A percentile compares a stretch with the other conserved stretches of the same genome.
These are phyloP conservation scores for Neurospora terricola DNA, from an alignment of 495 filamentous ascomycete species.

Conservation along the genomic window DNA sequence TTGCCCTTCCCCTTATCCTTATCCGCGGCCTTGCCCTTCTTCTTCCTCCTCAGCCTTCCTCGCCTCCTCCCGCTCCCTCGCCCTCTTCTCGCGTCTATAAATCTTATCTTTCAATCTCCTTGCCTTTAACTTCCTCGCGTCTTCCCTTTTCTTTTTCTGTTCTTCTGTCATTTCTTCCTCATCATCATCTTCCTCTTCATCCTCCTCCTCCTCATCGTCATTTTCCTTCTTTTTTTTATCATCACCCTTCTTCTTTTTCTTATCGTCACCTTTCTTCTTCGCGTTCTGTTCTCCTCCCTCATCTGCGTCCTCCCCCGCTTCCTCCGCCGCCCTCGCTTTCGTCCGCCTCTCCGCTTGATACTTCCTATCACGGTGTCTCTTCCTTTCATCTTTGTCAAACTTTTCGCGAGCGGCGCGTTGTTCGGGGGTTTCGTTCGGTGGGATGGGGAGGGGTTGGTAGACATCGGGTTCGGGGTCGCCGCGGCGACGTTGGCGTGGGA, in stretches of 20 bases:
- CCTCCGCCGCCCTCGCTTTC: not conserved
- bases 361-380: not conserved
- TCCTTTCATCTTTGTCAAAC: not conserved
- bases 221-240: not conserved
- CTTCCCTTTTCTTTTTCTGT: not conserved
- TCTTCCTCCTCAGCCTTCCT: not conserved
- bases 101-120: not conserved
- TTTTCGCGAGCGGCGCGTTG: not conserved
- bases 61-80: not conserved
- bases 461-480: not conserved
- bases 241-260: not conserved
- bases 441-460: not conserved
- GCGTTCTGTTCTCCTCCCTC: not conserved
- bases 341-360: not conserved
- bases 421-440: not conserved
- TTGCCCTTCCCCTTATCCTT: not conserved
- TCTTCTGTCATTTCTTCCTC: not conserved
- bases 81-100: not conserved
- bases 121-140: not conserved
- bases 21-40: too few relatives aligned
- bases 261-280: not conserved
- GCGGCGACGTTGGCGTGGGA: not conserved
- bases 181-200: accelerated
- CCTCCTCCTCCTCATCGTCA: not conserved
- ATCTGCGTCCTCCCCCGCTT: not conserved